Evolutionary conservation across 1,139 yeast genomes (phyloP), one percentile per base, ranked within the genome.

Genomic region (Sugiyamaella sp.): DNA sequence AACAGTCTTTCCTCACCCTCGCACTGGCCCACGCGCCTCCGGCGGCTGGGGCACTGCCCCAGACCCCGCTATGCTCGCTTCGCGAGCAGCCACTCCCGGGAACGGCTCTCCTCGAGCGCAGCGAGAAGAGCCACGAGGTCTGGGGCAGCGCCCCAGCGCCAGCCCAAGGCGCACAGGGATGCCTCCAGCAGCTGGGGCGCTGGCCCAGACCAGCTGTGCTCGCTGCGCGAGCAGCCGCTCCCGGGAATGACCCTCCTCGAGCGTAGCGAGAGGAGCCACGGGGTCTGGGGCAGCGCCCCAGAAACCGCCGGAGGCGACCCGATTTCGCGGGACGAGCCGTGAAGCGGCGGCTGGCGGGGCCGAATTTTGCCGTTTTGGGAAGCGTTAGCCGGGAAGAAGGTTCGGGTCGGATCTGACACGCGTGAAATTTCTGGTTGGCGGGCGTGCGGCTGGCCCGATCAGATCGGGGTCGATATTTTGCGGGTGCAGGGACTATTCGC

Each of bases 31-130:
- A 5, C 10, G n/a, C n/a, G 35, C 35, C 35, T 29, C 35, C 35
- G 35, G 35, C 35, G 35, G 35, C 35, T 29, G 35, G 35, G 35
- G 35, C 35, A 4, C 35, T 12, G 35, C 35, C 35, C 35, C 35
- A 29, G 35, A 29, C 35, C 35, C 35, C 35, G 35, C 14, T 8
- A 14, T 12, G 8, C 35, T 29, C 35, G 35, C 35, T 29, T 29
- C 35, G 35, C 35, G 8, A 29, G 35, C 35, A 14, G 8, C 35
- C 4, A 25, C 29, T 25, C 29, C 29, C 29, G 9, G 10, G 10
- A 25, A 25, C 29, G 9, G 29, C n/a, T n/a, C n/a, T n/a, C 5
- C 29, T 25, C 29, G 29, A 25, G 29, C 29, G 29, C 5, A 25
- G 29, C 29, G 29, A 25, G 29, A 25, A 10, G 29, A 25, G 29